Conservation (phyloP, 768 basidiomycete genomes). For the Trametes gibbosa region DNA sequence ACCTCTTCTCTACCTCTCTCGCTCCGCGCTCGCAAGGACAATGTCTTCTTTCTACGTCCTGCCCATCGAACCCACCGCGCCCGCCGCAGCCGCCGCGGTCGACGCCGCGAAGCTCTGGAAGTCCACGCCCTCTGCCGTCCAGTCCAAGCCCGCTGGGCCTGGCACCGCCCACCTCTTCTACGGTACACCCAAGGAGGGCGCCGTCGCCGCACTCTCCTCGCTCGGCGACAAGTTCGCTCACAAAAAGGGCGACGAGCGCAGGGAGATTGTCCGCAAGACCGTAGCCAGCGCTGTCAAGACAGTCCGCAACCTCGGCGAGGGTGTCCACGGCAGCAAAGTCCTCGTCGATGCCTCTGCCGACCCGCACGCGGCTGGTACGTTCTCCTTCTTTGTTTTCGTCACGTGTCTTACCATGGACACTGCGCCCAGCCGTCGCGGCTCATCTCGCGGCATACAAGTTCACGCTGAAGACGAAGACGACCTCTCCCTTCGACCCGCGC, state of each 20-base stretch:
- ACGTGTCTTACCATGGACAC: conserved; percentile 1
- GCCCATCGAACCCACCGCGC: conserved; percentile 49
- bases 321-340: conserved; percentile 50
- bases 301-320: conserved; percentile 56
- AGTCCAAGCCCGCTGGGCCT: conserved; percentile 46
- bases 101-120: conserved; percentile 53
- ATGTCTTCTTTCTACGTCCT: conserved; percentile 37
- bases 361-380: conserved; percentile 74
- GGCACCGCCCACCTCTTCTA: conserved; percentile 68
- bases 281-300: conserved; percentile 73
- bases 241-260: conserved; percentile 36
- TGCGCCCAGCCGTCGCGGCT: conserved; percentile 64
- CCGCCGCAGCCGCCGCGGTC: conserved; percentile 32
- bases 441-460: conserved; percentile 75
- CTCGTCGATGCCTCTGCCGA: conserved; percentile 62
- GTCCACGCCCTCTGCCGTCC: conserved; percentile 40
- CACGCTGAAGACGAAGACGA: conserved; percentile 70
- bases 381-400: not conserved
- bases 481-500: conserved; percentile 64
- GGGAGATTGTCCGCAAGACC: conserved; percentile 69
- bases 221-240: conserved; percentile 21
- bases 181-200: conserved; percentile 24
- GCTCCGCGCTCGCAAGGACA: too few species aligned
- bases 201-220: conserved; percentile 26
- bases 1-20: too few species aligned